A percentile compares a stretch with the other conserved stretches of the same genome.
Evolutionary conservation across 352 stramenopile genomes (phyloP).

Genomic region (Discostella stelligera): DNA sequence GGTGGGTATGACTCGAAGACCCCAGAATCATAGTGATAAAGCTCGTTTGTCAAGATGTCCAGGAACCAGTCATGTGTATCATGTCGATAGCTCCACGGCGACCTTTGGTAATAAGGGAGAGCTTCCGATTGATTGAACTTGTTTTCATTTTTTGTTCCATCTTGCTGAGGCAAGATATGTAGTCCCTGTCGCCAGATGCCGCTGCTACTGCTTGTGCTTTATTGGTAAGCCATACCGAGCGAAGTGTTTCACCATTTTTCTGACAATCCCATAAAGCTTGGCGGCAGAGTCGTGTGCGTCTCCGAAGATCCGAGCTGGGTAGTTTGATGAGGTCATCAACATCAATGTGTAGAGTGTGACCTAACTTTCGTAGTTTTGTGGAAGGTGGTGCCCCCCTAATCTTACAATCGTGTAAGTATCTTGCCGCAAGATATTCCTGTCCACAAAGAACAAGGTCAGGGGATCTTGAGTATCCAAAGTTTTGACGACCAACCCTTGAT

Average conservation of each 20-base stretch:
- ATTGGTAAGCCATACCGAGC: no score
- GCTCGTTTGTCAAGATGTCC: neutral
- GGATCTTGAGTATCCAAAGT: conserved; percentile 19
- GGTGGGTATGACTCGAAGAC: conserved; percentile 24
- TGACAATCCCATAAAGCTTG: no score
- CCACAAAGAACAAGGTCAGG: neutral
- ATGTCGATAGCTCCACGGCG: neutral
- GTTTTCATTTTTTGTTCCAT: conserved; percentile 1
- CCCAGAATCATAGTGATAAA: conserved; percentile 25
- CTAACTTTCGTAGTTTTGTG: no score
- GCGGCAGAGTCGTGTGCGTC: no score
- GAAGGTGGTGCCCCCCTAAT: neutral
- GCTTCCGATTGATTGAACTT: conserved; percentile 16
- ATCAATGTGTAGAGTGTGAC: no score
- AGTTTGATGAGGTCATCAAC: no score
- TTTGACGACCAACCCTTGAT: neutral
- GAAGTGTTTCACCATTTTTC: no score
- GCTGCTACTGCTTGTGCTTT: no score
- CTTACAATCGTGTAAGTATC: conserved; percentile 8
- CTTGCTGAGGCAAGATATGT: neutral
- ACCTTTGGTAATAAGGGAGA: conserved; percentile 13
- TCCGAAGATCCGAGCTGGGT: no score
- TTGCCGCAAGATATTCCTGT: neutral
- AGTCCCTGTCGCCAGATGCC: neutral
- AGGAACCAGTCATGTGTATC: conserved; percentile 34